Percentiles rank a stretch among this genome's conserved stretches.
These are phyloP conservation scores for Limtongozyma cylindracea DNA, from an alignment of 805 yeast genomes.

Conservation along the genomic window DNA sequence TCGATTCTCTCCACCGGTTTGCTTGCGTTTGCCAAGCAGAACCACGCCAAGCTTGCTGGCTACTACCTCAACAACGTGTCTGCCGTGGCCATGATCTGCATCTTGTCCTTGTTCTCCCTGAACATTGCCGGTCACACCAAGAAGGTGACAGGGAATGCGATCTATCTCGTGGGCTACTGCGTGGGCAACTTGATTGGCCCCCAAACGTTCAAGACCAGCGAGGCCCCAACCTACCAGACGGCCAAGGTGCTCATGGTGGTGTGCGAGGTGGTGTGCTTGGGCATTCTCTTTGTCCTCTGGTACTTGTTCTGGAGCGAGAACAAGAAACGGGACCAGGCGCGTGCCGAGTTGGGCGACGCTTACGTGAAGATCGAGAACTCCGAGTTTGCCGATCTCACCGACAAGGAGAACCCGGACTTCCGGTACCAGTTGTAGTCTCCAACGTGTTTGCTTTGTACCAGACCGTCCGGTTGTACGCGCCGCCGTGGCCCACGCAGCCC, in stretches of 20 bases:
- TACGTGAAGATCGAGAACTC: slow-evolving; percentile 5
- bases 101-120: slow-evolving; percentile 10
- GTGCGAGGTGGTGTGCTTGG: slow-evolving; percentile 4
- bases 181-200: slow-evolving; percentile 7
- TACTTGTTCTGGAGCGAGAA: no score
- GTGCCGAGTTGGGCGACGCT: no score
- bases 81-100: slow-evolving; percentile 3
- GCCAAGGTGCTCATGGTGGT: slow-evolving; percentile 1
- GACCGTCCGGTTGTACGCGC: no score
- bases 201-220: slow-evolving; percentile 4
- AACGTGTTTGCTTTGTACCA: no score
- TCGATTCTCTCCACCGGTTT: slow-evolving; percentile 8
- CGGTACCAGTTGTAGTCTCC: slow-evolving; percentile 11
- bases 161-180: slow-evolving; percentile 9
- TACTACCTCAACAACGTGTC: background rate
- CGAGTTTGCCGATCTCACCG: slow-evolving; percentile 22
- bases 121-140: slow-evolving; percentile 7
- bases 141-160: slow-evolving; percentile 9
- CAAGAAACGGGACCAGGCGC: no score
- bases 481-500: no score
- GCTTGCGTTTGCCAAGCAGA: slow-evolving; percentile 14
- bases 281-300: slow-evolving; percentile 5
- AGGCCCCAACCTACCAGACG: slow-evolving; percentile 17
- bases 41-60: slow-evolving; percentile 8
- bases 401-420: slow-evolving; percentile 12